Conservation (phyloP, 805 yeast genomes). For the Ogataea sp. region DNA sequence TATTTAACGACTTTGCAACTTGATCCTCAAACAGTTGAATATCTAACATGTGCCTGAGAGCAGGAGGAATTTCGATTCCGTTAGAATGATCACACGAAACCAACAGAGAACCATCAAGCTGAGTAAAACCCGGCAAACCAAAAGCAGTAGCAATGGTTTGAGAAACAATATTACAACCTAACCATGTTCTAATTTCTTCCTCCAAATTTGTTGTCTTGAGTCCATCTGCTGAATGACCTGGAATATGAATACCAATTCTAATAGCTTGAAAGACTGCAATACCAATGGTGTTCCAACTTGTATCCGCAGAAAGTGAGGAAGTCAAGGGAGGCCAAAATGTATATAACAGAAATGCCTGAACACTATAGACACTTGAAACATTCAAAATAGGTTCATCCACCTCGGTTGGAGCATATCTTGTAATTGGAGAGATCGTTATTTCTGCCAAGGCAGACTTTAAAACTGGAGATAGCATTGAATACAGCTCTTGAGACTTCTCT, state of each 20-base stretch:
- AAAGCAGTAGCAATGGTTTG: conserved; percentile 87
- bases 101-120: conserved; percentile 65
- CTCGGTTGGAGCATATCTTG: conserved; percentile 72
- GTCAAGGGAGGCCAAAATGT: conserved; percentile 96
- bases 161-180: conserved; percentile 83
- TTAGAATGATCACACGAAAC: conserved; percentile 42
- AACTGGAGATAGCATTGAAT: conserved; percentile 55
- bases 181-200: conserved; percentile 89
- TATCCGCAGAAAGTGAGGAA: conserved; percentile 89
- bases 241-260: conserved; percentile 83
- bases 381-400: conserved; percentile 76
- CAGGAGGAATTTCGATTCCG: conserved; percentile 38
- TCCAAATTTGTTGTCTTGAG: conserved; percentile 41
- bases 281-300: conserved; percentile 93
- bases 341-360: conserved; percentile 83
- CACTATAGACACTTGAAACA: conserved; percentile 87
- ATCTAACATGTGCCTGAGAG: conserved; percentile 71
- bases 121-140: conserved; percentile 91
- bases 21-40: conserved; percentile 84
- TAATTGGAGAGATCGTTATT: conserved; percentile 83
- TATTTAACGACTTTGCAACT: conserved; percentile 66
- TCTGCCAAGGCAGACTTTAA: conserved; percentile 78
- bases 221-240: conserved; percentile 49
- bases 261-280: conserved; percentile 90
- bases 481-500: conserved; percentile 28